phyloP scores from a whole-genome alignment of 2,329 filamentous ascomycete species.

The Cryphonectria japonica region DNA sequence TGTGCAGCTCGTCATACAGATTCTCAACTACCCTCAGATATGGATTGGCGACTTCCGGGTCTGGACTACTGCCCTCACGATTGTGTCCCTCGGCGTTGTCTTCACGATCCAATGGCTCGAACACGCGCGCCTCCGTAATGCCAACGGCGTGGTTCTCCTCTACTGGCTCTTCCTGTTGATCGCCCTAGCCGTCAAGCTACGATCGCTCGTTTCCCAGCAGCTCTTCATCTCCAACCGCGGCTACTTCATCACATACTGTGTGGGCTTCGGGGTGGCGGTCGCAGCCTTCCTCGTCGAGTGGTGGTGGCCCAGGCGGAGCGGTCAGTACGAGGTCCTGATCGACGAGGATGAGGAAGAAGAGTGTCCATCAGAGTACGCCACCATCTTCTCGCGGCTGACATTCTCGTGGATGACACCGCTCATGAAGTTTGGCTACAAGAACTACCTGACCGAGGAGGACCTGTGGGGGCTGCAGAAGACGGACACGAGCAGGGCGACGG shows the following conservation, averaged over 20 bases:
- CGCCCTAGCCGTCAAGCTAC: conserved; percentile 78
- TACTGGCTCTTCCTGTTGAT: conserved; percentile 91
- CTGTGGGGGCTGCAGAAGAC: conserved; percentile 86
- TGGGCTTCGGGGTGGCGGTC: conserved; percentile 70
- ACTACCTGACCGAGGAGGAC: conserved; percentile 91
- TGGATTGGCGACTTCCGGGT: conserved; percentile 86
- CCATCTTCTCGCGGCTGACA: conserved; percentile 89
- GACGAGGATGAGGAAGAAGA: conserved; percentile 63
- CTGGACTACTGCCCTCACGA: conserved; percentile 74
- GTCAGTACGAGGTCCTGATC: conserved; percentile 59
- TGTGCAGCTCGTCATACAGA: conserved; percentile 76
- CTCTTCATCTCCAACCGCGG: conserved; percentile 66
- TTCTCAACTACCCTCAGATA: conserved; percentile 67
- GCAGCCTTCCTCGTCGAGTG: conserved; percentile 81
- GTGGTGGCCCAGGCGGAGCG: conserved; percentile 79
- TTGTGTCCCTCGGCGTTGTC: conserved; percentile 74
- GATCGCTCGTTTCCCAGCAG: conserved; percentile 80
- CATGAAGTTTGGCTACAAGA: conserved; percentile 93
- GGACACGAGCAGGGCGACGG: conserved; percentile 79
- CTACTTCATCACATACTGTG: conserved; percentile 78
- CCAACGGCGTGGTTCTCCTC: conserved; percentile 86
- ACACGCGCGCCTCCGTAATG: conserved; percentile 78
- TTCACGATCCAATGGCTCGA: conserved; percentile 85
- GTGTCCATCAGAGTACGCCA: conserved; percentile 84
- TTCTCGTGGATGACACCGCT: conserved; percentile 99